phyloP scores from a whole-genome alignment of 495 filamentous ascomycete genomes.

The Penicillium soppii region DNA sequence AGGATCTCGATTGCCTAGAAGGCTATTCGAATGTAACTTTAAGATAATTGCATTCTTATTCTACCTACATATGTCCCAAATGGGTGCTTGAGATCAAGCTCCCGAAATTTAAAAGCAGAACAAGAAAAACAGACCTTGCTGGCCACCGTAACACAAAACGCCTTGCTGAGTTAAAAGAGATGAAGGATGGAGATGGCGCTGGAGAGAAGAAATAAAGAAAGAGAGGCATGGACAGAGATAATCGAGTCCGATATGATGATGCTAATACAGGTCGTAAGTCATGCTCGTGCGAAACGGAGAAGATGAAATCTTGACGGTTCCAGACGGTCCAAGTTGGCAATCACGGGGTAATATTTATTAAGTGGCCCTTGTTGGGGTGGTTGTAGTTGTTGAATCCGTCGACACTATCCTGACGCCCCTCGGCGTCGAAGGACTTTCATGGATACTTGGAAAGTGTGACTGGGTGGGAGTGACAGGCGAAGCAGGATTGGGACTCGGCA shows the following conservation, averaged over 20 bases:
- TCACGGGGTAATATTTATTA: not conserved
- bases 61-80: not conserved
- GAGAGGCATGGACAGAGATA: not conserved
- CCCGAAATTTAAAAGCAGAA: not conserved
- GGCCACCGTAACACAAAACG: constrained; percentile 1
- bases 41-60: not conserved
- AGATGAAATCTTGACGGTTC: not conserved
- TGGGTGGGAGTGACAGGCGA: constrained; percentile 32
- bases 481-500: constrained; percentile 33
- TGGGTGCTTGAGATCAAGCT: not conserved
- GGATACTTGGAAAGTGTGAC: constrained; percentile 6
- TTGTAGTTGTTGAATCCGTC: not conserved
- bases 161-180: constrained; percentile 3
- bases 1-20: no score
- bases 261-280: constrained; percentile 15
- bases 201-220: not conserved
- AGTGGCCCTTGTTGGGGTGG: not conserved
- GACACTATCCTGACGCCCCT: constrained; percentile 1
- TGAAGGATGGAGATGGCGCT: not conserved
- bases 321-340: not conserved
- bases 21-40: no score
- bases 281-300: not conserved
- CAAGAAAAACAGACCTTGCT: not conserved
- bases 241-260: not conserved
- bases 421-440: constrained; percentile 8